Base-by-base conservation (phyloP, 345 rosid genomes). In the Eucalyptus albens region DNA sequence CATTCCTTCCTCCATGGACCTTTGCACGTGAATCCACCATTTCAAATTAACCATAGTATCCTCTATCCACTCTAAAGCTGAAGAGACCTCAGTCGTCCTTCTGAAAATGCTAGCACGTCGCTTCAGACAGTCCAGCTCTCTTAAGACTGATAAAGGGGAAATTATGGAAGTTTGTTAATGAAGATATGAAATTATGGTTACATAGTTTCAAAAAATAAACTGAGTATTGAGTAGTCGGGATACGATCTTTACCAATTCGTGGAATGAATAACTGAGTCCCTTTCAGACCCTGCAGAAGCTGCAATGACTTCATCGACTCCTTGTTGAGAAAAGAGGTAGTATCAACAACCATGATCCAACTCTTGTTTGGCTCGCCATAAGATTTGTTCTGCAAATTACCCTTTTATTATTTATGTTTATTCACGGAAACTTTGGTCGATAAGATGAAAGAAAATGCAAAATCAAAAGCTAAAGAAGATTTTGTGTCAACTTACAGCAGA, bases 1-100 rank as follows among this genome's bases (percentile, higher is more conserved):
- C 89, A 91, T 91, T 88, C 92, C 92, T 88, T 94, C 98, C 92
- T 95, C 98, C 60, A 88, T 80, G 65, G 94, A 91, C 91, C 92
- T 97, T 90, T 97, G 98, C 44, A 97, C 87, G 88, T 95, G 95
- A 90, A 98, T 93, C 99, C 99, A 98, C 97, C 99, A 95, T 81
- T 92, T 91, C n/a, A 94, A 90, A 91, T 95, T 93, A 86, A 89
- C 87, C 95, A 93, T 92, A 90, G 95, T 95, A 56, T 95, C 94
- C 92, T 97, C 97, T 69, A 98, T 94, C 99, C 99, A 98, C 86
- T 95, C 95, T 65, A 96, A 89, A 51, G 89, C 95, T 51, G 95
- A 92, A 6, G 96, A 92, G 86, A 93, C 95, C 90, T 96, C 96
- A 47, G 93, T 86, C 87, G 55, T 92, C 88, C 96, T 95, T 91